Conservation (phyloP, 257 asterid species). For the Nicotiana benthamiana region DNA sequence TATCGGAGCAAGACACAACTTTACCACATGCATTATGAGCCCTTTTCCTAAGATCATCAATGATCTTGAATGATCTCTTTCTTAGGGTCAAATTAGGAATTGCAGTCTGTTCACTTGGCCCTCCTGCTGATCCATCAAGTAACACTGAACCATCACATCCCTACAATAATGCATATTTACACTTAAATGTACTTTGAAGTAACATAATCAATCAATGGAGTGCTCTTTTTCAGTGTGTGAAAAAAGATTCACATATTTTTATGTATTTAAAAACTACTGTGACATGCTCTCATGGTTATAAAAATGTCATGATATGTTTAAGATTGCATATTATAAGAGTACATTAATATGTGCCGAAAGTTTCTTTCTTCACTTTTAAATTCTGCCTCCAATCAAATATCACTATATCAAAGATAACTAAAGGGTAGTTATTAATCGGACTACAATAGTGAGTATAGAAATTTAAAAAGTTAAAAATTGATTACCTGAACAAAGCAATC, state of each 20-base stretch:
- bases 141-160: conserved; percentile 38
- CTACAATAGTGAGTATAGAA: too few relatives aligned
- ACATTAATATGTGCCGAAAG: not conserved
- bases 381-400: too few relatives aligned
- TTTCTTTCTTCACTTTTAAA: too few relatives aligned
- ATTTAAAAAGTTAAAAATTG: not conserved
- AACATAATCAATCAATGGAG: too few relatives aligned
- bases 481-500: conserved; percentile 61
- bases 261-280: too few relatives aligned
- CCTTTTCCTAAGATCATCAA: conserved; percentile 36
- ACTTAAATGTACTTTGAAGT: too few relatives aligned
- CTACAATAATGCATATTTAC: not conserved
- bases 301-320: not conserved
- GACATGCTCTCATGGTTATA: too few relatives aligned
- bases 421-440: too few relatives aligned
- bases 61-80: conserved; percentile 30
- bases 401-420: too few relatives aligned
- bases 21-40: conserved; percentile 26
- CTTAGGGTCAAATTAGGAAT: conserved; percentile 42
- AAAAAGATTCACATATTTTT: too few relatives aligned
- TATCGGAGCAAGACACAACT: conserved; percentile 41
- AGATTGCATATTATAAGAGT: not conserved
- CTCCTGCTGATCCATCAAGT: conserved; percentile 39
- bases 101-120: conserved; percentile 34
- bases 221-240: too few relatives aligned